Percentiles rank a stretch among this genome's conserved stretches.
phyloP scores from a whole-genome alignment of 2,329 filamentous ascomycete genomes.

The Lasiodiplodia sp. region DNA sequence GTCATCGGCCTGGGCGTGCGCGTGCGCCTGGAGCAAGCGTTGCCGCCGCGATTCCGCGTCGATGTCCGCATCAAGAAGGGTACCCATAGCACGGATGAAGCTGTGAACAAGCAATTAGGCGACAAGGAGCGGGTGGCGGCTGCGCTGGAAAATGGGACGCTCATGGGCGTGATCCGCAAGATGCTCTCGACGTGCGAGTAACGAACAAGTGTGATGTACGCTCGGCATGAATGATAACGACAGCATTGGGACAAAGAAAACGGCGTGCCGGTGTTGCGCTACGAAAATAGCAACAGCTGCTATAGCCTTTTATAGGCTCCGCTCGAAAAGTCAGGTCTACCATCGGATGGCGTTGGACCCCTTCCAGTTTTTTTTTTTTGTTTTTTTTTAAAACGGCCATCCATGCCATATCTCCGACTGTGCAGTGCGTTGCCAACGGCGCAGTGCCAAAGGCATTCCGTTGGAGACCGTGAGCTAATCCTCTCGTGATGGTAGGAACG shows the following conservation, averaged over 20 bases:
- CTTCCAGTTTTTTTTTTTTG: neutral
- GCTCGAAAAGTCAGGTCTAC: slow-evolving; percentile 15
- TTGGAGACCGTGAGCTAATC: slow-evolving; percentile 14
- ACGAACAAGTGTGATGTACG: slow-evolving; percentile 32
- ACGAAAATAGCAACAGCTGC: slow-evolving; percentile 27
- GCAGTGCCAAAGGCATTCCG: neutral
- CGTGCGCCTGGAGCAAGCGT: slow-evolving; percentile 85
- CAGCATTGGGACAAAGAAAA: neutral
- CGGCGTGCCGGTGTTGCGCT: neutral
- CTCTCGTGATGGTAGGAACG: slow-evolving; percentile 18
- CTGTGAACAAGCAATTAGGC: slow-evolving; percentile 94
- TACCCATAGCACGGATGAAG: slow-evolving; percentile 92
- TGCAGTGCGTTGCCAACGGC: slow-evolving; percentile 4
- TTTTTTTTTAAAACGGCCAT: neutral
- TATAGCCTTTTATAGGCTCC: slow-evolving; percentile 19
- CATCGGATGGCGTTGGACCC: neutral
- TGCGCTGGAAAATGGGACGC: slow-evolving; percentile 88
- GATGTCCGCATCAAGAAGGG: slow-evolving; percentile 95
- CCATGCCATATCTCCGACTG: neutral
- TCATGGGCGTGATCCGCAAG: slow-evolving; percentile 87
- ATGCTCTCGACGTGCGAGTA: slow-evolving; percentile 88
- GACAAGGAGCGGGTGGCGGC: slow-evolving; percentile 98
- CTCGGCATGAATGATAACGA: slow-evolving; percentile 1
- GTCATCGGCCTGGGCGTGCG: slow-evolving; percentile 94
- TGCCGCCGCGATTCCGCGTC: slow-evolving; percentile 89